A percentile compares a stretch with the other conserved stretches of the same genome.
phyloP scores from a whole-genome alignment of 2,329 filamentous ascomycete genomes.

The Stachybotrys chlorohalonatus region DNA sequence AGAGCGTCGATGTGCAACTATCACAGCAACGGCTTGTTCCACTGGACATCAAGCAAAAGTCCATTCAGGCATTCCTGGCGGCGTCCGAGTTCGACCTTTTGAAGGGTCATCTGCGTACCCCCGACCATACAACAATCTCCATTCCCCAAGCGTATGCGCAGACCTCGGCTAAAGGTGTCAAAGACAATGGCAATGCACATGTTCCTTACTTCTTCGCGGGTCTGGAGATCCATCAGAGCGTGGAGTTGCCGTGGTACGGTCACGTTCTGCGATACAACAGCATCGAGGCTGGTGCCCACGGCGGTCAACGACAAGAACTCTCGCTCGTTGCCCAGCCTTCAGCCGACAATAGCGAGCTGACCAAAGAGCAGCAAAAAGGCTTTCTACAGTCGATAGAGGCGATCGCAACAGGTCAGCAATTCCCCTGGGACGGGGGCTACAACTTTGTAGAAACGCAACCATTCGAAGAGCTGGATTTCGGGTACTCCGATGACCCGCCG shows the following conservation, averaged over 20 bases:
- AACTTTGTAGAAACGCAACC: constrained; percentile 14
- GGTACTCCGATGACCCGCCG: constrained; percentile 8
- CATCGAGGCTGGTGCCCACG: constrained; percentile 41
- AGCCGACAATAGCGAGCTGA: constrained; percentile 4
- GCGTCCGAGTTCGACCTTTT: constrained; percentile 35
- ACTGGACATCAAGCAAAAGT: constrained; percentile 25
- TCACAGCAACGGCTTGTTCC: constrained; percentile 24
- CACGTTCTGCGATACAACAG: constrained; percentile 41
- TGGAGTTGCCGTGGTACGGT: constrained; percentile 30
- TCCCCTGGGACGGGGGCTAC: constrained; percentile 25
- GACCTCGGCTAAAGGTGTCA: background rate
- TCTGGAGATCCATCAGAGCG: constrained; percentile 40
- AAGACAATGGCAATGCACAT: constrained; percentile 4
- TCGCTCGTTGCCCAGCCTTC: constrained; percentile 19
- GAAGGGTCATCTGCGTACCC: constrained; percentile 31
- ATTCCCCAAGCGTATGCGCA: constrained; percentile 15
- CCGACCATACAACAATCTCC: constrained; percentile 18
- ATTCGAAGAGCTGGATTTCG: constrained; percentile 15
- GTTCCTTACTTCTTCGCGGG: constrained; percentile 35
- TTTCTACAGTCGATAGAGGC: constrained; percentile 20
- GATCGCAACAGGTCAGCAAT: constrained; percentile 18
- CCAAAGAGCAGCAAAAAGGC: constrained; percentile 1
- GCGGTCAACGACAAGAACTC: constrained; percentile 42
- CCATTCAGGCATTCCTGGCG: constrained; percentile 33
- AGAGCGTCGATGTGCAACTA: constrained; percentile 40